Evolutionary conservation across 2,329 filamentous ascomycete genomes (phyloP), one percentile per base, ranked within the genome.

Genomic region (Achaetomium macrosporum): DNA sequence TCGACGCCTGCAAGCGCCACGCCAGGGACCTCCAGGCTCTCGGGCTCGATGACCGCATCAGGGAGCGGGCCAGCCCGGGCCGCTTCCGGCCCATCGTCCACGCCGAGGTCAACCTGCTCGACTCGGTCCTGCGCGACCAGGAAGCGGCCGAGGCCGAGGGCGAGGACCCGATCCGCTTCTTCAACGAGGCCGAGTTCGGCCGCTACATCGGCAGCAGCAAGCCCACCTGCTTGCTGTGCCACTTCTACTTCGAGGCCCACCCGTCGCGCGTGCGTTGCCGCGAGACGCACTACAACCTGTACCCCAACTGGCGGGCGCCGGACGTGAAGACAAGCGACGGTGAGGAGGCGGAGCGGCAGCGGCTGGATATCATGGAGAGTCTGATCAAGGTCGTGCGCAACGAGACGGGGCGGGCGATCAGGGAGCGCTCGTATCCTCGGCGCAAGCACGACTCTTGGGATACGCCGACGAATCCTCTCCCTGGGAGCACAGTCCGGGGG

Each of bases 151-250:
- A 44, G 16, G 12, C 2, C 13, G 52, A 54, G 5, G 47, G 36
- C 2, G 47, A 29, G 9, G 53, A 35, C 25, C 47, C 47, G 0
- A 25, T 55, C 0, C 35, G 35, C 0, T 73, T 70, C 61, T 73
- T 69, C 51, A 39, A 54, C 0, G 53, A 59, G 9, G 65, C 62
- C 52, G 61, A 56, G 13, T 73, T 61, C 16, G 60, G 56, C 6
- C 17, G 43, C 8, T 63, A 73, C 49, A 70, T 74, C n/a, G 71
- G 70, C 0, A 63, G 61, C 29, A 72, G 70, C 59, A 74, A 74
- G 56, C 70, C 70, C 0, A 67, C 70, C 0, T 74, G 72, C 33
- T 62, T 65, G 0, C 63, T 74, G 1, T 74, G 72, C 25, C 39
- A 59, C 3, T 66, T 67, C 44, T 74, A 71, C 46, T 70, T 74